Base-by-base conservation (phyloP, 2,329 filamentous ascomycete species). In the Cercospora sesami region DNA sequence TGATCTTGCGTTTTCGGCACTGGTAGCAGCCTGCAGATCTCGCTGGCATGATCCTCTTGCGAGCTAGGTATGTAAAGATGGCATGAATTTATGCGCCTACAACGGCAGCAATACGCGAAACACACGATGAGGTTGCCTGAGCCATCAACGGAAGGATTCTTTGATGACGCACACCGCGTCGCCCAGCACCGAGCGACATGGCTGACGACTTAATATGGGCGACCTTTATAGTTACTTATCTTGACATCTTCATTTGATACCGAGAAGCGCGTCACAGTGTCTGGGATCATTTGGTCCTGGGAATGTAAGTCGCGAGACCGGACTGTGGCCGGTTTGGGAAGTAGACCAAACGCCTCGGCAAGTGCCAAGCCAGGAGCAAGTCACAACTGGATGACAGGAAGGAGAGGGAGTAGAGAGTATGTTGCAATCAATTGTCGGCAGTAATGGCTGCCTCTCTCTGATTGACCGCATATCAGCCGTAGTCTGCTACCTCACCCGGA, bases 1-100 rank as follows among this genome's bases (percentile, higher is more conserved):
- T 70, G 42, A 78, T 75, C 65, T 78, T 78, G 21, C 76, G 70
- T 64, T 74, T 75, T 36, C 76, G 70, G 60, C 76, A 78, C 18
- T 69, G 75, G 9, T 64, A 71, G 68, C 76, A 78, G 60, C 76
- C 76, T 9, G 75, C 69, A 21, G 75, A 77, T 57, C 74, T 74
- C 45, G 69, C 66, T 7, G 76, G 75, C 76, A 78, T 78, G 45
- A 26, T 36, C 14, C 21, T 55, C n/a, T 55, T 16, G 6, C 16
- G 30, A 31, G 60, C 16, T 8, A 10, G 26, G 14, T 23, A 53
- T n/a, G 30, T 23, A 9, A n/a, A 33, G 9, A n/a, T 23, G 55
- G 4, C 53, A 14, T 31, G 53, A 2, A 23, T n/a, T 23, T 14
- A 21, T 12, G 18, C 28, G 28, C 30, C 31, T 8, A 30, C 31